Evolutionary conservation across 1,139 yeast genomes (phyloP), one percentile per base, ranked within the genome.

Genomic region (Magnusiomyces tetraspermus): DNA sequence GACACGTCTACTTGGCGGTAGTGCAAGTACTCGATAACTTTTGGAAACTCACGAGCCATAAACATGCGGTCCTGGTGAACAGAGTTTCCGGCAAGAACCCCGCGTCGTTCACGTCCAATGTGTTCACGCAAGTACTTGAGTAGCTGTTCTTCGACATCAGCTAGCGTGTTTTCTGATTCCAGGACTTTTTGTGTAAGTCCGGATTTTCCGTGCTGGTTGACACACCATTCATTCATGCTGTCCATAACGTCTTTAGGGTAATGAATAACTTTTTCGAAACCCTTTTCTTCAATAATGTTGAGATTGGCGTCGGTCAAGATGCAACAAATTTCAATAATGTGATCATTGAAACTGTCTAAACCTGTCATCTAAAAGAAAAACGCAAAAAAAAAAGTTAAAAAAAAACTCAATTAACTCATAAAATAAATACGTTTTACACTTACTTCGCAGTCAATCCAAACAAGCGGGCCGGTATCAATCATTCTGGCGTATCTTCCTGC

Each of bases 1-100:
- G 95, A 83, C 21, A 92, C 98, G 63, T 94, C 99, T 41, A 94
- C 77, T 51, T 90, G 75, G 51, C 99, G 76, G 66, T 94, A 92
- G 64, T 83, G 90, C 58, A 92, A 72, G 63, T 79, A 82, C 23
- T 67, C 66, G 11, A 62, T 56, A 5, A 88, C 82, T 48, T 74
- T 67, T 0, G 97, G 97, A 70, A 92, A 82, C 62, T 92, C 96
- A 50, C 79, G 76, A 65, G 81, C 72, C 85, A 94, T 78, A 69
- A 92, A 94, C 54, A 85, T 75, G 56, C 89, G 78, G 67, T 94
- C 99, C 82, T 88, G 85, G 67, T 94, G 97, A 26, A 94, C 81
- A 0, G 95, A 78, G 63, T 90, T 92, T 1, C 99, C 99, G 0
- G 96, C 96, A 56, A 94, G 70, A 0, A 92, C 69, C 0, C 86